Evolutionary conservation across 108 stramenopile genomes (phyloP).

Genomic region (Conticribra weissflogii): DNA sequence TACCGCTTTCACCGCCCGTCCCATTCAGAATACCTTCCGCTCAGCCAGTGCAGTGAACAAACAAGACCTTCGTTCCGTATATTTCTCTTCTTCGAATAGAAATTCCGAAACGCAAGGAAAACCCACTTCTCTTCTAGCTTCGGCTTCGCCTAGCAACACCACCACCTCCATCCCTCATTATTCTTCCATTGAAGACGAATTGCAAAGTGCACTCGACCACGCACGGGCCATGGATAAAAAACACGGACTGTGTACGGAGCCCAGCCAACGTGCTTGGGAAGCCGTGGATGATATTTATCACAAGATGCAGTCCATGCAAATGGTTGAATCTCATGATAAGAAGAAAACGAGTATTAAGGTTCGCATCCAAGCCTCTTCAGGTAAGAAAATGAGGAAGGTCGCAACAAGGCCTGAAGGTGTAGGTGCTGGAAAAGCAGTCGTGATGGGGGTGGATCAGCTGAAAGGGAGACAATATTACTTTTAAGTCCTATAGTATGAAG

Average conservation of each 20-base stretch:
- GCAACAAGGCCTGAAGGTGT: not conserved
- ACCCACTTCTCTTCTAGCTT: not conserved
- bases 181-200: slow-evolving; percentile 22
- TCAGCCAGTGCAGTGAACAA: too few species aligned
- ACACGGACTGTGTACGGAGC: slow-evolving; percentile 35
- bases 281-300: slow-evolving; percentile 28
- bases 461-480: not conserved
- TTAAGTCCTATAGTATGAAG: too few species aligned
- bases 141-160: not conserved
- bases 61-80: too few species aligned
- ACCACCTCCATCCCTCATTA: not conserved
- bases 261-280: slow-evolving; percentile 31
- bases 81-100: too few species aligned
- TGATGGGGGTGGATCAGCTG: not conserved
- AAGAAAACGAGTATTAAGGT: not conserved
- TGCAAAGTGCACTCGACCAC: slow-evolving; percentile 24
- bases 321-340: not conserved
- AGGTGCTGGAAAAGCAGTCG: not conserved
- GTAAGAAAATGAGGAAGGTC: too few species aligned
- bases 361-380: not conserved
- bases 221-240: slow-evolving; percentile 36
- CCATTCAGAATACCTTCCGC: not conserved
- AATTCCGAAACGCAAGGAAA: too few species aligned
- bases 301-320: slow-evolving; percentile 19
- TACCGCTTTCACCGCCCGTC: not conserved